Evolutionary conservation across 2,329 filamentous ascomycete genomes (phyloP), one percentile per base, ranked within the genome.

Genomic region (Neofusicoccum cordaticola): DNA sequence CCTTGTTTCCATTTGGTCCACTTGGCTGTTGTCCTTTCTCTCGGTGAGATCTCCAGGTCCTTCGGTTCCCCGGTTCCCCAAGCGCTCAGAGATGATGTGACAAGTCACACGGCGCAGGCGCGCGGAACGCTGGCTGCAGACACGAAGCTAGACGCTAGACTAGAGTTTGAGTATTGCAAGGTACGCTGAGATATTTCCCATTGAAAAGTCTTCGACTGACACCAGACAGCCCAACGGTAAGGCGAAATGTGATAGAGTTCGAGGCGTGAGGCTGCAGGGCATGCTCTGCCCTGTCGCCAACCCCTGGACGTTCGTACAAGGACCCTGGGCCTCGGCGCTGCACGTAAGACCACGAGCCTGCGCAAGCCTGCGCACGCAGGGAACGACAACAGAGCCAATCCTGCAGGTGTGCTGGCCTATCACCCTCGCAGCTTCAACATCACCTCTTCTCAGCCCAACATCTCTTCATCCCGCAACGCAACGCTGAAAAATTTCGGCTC

Each of bases 341-440:
- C 56, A 60, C 56, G 56, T 60, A 60, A 48, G 56, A 34, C 56
- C 44, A 45, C 31, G 42, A 47, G 56, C 41, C 50, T 52, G 31
- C 31, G 50, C 50, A 19, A 34, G 27, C 53, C 50, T 52, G 31
- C 31, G 31, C 50, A 19, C 35, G 27, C 53, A 44, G 39, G 39
- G 56, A 27, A 47, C n/a, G 19, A 37, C 15, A 39, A 60, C 34
- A 58, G 22, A 34, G 22, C 27, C 41, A 42, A 60, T 47, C 56
- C 56, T 60, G 56, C 56, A 60, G 31, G 42, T 37, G 56, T 15
- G n/a, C 27, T 47, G 12, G 56, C 41, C 56, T 47, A 60, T 47
- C 41, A 60, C 12, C 17, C n/a, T n/a, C 31, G 11, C 12, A 15
- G 56, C 3, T n/a, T 37, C 42, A 17, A 60, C 56, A 35, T 60